Evolutionary conservation across 352 stramenopile species (phyloP).

Genomic region (Aphanomyces cochlioides): DNA sequence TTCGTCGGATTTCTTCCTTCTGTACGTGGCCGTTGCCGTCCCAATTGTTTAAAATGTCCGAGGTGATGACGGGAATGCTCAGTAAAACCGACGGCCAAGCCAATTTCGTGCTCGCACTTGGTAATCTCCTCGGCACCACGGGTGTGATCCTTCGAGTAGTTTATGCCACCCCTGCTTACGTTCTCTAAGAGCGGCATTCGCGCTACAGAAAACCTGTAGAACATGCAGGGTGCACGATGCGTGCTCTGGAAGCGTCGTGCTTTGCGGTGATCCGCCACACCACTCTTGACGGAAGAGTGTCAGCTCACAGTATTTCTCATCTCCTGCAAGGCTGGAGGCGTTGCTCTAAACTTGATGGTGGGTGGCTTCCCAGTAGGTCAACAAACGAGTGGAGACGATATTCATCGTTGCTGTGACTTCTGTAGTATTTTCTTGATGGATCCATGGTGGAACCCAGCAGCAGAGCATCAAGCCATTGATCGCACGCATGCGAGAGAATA

Average conservation of each 20-base stretch:
- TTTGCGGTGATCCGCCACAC: too few relatives aligned
- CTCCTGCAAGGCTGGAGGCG: conserved; percentile 97
- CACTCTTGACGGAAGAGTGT: too few relatives aligned
- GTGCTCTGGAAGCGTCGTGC: too few relatives aligned
- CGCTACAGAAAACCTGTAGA: too few relatives aligned
- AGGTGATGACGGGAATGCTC: background rate
- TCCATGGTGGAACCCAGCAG: conserved; percentile 98
- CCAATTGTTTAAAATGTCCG: background rate
- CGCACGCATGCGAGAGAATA: too few relatives aligned
- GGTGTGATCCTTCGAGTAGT: conserved; percentile 19
- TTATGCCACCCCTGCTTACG: conserved; percentile 16
- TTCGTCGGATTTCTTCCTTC: conserved; percentile 15
- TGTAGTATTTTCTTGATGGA: conserved; percentile 95
- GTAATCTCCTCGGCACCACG: background rate
- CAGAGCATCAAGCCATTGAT: conserved; percentile 94
- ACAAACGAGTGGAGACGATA: background rate
- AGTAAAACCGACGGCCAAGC: background rate
- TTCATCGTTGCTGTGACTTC: conserved; percentile 14
- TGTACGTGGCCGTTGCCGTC: conserved; percentile 1
- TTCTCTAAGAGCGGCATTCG: background rate
- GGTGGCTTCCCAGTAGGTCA: conserved; percentile 91
- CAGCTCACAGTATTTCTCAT: conserved; percentile 96
- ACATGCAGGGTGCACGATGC: too few relatives aligned
- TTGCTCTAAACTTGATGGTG: conserved; percentile 98
- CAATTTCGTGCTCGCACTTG: background rate